phyloP scores from a whole-genome alignment of 1,284 basidiomycete genomes.

The Nidula niveotomentosa region DNA sequence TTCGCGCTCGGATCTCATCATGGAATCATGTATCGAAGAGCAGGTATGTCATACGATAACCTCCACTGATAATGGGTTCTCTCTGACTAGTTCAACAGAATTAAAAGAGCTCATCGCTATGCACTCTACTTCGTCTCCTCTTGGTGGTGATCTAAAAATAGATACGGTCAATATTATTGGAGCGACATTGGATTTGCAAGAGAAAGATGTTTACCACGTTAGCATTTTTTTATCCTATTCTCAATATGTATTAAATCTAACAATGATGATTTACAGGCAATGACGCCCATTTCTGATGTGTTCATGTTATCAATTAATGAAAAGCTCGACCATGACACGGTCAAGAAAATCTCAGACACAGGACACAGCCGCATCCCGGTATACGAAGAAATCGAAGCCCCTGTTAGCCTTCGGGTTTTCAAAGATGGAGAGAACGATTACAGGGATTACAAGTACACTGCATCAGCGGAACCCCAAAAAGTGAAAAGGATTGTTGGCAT shows the following conservation, averaged over 20 bases:
- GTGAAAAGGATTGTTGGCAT: conserved; percentile 83
- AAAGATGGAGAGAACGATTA: conserved; percentile 1
- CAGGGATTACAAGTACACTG: conserved; percentile 5
- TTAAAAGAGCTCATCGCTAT: conserved; percentile 75
- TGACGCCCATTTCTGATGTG: conserved; percentile 80
- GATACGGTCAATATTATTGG: conserved; percentile 82
- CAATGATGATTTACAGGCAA: conserved; percentile 41
- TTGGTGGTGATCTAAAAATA: conserved; percentile 69
- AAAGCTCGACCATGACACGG: conserved; percentile 75
- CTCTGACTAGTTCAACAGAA: conserved; percentile 32
- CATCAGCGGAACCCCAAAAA: conserved; percentile 30
- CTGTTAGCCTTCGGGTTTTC: conserved; percentile 28
- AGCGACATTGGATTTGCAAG: conserved; percentile 72
- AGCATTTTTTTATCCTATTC: background rate
- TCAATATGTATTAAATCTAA: background rate
- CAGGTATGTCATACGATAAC: conserved; percentile 24
- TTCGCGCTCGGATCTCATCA: conserved; percentile 63
- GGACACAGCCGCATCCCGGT: conserved; percentile 81
- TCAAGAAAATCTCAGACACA: conserved; percentile 72
- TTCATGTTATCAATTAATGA: conserved; percentile 85
- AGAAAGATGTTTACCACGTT: conserved; percentile 66
- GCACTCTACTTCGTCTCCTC: conserved; percentile 56
- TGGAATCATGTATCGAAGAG: conserved; percentile 59
- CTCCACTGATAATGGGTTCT: background rate
- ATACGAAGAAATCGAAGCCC: conserved; percentile 70